Base-by-base conservation (phyloP, 257 asterid species). In the Solanum bulbocastanum region DNA sequence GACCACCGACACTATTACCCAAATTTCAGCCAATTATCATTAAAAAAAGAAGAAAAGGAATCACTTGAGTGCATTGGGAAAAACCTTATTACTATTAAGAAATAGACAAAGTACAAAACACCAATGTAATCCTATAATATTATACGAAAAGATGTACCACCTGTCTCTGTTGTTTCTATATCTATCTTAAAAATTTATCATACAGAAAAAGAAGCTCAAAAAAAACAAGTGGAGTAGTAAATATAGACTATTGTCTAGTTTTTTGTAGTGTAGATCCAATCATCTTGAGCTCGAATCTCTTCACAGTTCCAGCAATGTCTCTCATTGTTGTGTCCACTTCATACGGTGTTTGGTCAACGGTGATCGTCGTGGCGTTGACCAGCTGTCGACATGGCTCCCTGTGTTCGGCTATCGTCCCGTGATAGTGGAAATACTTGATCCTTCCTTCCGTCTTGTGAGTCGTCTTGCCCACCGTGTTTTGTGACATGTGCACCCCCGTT, bases 401-500 rank as follows among this genome's bases (percentile, higher is more conserved):
- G 14, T 96, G 92, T 40, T 92, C 87, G 1, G 98, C 94, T 8
- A 95, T 92, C 22, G 98, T 94, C 37, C 98, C 98, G 10, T 94
- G 98, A 56, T 94, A 95, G 88, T 95, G 98, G 91, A 90, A 95
- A 86, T 95, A 95, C 93, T 86, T 92, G 52, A 95, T 94, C 5
- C 88, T 90, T 37, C 95, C 97, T 16, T 92, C 94, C 2, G 96
- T 94, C 60, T 91, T 94, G 90, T 95, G 92, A 33, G 94, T 92
- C 3, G 97, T 91, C 93, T 93, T 94, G 65, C 98, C 98, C 22
- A 81, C 90, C 1, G 73, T 36, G 92, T 93, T 95, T 87, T 95
- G 98, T 1, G 98, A 92, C 98, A 95, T 91, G 88, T 95, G 98
- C 88, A 95, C 98, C 13, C 98, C 98, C 0, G 98, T 91, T 12